Evolutionary conservation across 495 filamentous ascomycete species (phyloP), one percentile per base, ranked within the genome.

Genomic region (Trichoderma gamsii): DNA sequence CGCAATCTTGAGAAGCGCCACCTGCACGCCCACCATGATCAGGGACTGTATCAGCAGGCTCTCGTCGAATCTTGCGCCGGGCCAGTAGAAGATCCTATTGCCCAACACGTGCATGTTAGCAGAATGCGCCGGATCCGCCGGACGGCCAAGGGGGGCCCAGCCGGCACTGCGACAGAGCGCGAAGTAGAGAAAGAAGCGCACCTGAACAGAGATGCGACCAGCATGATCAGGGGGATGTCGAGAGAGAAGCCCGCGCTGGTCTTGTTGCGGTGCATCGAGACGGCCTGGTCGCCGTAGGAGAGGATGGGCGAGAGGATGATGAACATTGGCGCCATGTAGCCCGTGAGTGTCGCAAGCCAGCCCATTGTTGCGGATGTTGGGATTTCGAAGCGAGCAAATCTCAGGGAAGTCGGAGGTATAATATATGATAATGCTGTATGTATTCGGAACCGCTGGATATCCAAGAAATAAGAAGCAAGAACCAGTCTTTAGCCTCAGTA

Each of bases 221-320:
- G 91, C 95, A 99, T 99, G 71, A 99, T 99, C 70, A 98, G 77
- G 6, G 95, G 96, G 61, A 97, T 99, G 75, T 99, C 90, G 46
- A 88, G 76, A 15, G 82, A 85, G 81, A 99, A 99, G 44, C 95
- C 95, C 23, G 89, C 90, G 59, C 92, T 97, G 41, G 88, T 91
- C 74, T 89, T 89, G 41, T 78, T 84, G 70, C 87, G 85, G 75
- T 97, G 86, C 79, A 99, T 98, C 74, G 89, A 90, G 69, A 91
- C 84, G 71, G 95, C 97, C 79, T 99, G 93, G 79, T 97, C 93
- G 68, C 88, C 85, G 79, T 97, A 97, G 69, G 90, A 93, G 23
- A 93, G 89, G 41, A 97, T 78, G 29, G 93, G 93, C 23, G 92
- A 95, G 41, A 89, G 82, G 70, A 96, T 84, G 68, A 97, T 84